Evolutionary conservation across 1,284 basidiomycete genomes (phyloP).

Genomic region (Singerocomus inundabilis): DNA sequence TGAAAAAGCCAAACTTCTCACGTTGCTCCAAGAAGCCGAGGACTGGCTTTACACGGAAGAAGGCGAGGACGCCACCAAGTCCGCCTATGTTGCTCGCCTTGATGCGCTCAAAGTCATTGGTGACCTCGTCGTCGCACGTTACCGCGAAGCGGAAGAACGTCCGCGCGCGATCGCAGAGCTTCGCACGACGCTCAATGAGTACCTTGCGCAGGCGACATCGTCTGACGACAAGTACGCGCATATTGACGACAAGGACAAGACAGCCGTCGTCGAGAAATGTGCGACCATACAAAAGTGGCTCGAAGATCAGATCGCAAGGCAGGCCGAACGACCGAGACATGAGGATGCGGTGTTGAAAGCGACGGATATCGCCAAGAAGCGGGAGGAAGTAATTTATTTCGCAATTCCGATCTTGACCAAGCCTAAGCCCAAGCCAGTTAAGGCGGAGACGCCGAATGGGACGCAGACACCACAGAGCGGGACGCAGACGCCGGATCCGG

Average conservation of each 20-base stretch:
- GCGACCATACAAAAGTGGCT: constrained; percentile 91
- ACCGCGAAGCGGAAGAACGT: constrained; percentile 79
- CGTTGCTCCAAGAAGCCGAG: constrained; percentile 73
- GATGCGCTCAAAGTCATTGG: constrained; percentile 80
- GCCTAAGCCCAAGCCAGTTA: constrained; percentile 81
- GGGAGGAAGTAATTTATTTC: constrained; percentile 86
- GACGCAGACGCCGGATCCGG: constrained; percentile 55
- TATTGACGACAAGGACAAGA: constrained; percentile 86
- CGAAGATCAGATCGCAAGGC: constrained; percentile 82
- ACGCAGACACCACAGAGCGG: constrained; percentile 64
- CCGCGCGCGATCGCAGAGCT: constrained; percentile 68
- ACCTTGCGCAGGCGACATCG: constrained; percentile 78
- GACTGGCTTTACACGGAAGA: constrained; percentile 96
- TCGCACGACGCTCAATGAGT: constrained; percentile 83
- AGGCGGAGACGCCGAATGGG: constrained; percentile 48
- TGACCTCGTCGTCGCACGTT: constrained; percentile 81
- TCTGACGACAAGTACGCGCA: constrained; percentile 83
- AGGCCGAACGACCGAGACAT: constrained; percentile 85
- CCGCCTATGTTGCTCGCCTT: constrained; percentile 79
- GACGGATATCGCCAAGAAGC: constrained; percentile 82
- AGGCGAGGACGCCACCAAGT: constrained; percentile 92
- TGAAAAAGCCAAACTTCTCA: constrained; percentile 78
- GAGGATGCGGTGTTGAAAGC: constrained; percentile 79
- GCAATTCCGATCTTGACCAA: constrained; percentile 80
- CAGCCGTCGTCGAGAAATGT: constrained; percentile 75